Base-by-base conservation (phyloP, 1,139 yeast genomes). In the Petasospora fabianii region DNA sequence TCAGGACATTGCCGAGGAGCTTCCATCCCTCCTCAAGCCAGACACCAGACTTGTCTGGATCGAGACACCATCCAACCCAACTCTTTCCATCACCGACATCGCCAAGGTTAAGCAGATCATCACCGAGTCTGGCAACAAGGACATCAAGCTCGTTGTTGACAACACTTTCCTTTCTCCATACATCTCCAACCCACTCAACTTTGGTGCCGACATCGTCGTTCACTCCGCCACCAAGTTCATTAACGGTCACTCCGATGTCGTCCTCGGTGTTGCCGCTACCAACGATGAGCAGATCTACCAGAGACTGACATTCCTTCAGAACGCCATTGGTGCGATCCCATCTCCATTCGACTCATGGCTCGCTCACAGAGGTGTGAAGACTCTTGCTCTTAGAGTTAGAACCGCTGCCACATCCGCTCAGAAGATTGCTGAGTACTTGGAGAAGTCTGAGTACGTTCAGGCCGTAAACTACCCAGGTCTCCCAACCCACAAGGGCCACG, bases 91-190 rank as follows among this genome's bases (percentile, higher is more conserved):
- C 36, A 45, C 48, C 9, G 96, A 96, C 4, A 68, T 72, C n/a
- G 75, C 81, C 18, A 64, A 68, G 36, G 88, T 88, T 36, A 64
- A 66, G 24, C 60, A 71, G 36, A 83, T 71, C 56, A 86, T 88
- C 3, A 63, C 71, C 3, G 65, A 69, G 35, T 92, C 95, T 0
- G 95, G 87, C 54, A 63, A 68, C 0, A 69, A 66, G 48, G 74
- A 77, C 46, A 69, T 85, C 47, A 60, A 72, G 41, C 71, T 86
- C 50, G 95, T 82, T 30, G 96, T 87, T 43, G 97, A 90, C 70
- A 85, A 92, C 71, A 90, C 97, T 26, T 88, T 90, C 75, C 73
- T 90, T 58, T 87, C 96, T 15, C 97, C 97, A 53, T 92, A 92
- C 64, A 68, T 86, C 58, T 85, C 90, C 47, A 85, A 86, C 69